Conservation (phyloP, 2,329 filamentous ascomycete genomes). For the Cladophialophora immunda region DNA sequence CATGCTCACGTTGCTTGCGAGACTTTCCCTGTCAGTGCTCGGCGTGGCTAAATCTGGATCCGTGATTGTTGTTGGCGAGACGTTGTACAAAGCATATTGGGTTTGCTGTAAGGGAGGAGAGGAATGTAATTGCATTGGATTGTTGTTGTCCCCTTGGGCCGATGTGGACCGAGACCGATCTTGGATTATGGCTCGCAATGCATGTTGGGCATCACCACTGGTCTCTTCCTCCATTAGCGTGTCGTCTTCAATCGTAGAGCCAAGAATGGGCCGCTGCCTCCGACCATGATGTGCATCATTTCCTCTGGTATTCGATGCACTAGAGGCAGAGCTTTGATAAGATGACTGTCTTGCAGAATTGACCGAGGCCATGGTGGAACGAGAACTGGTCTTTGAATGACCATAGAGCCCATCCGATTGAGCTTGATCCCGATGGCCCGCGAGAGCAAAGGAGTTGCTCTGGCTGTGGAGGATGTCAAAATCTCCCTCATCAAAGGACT, state of each 20-base stretch:
- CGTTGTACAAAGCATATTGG: slow-evolving; percentile 51
- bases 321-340: slow-evolving; percentile 47
- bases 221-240: slow-evolving; percentile 44
- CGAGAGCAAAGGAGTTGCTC: slow-evolving; percentile 51
- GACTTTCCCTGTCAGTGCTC: slow-evolving; percentile 61
- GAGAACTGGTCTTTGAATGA: slow-evolving; percentile 54
- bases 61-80: slow-evolving; percentile 61
- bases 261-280: slow-evolving; percentile 29
- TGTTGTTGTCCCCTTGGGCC: slow-evolving; percentile 37
- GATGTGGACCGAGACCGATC: slow-evolving; percentile 44
- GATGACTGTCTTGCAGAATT: slow-evolving; percentile 53
- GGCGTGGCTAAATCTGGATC: slow-evolving; percentile 62
- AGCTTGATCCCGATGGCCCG: slow-evolving; percentile 44
- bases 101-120: slow-evolving; percentile 54
- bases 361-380: slow-evolving; percentile 52
- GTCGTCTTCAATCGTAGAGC: slow-evolving; percentile 33
- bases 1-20: slow-evolving; percentile 60
- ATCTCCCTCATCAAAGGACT: slow-evolving; percentile 54
- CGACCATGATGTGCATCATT: slow-evolving; percentile 28
- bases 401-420: slow-evolving; percentile 42
- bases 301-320: slow-evolving; percentile 22
- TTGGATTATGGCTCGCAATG: slow-evolving; percentile 56
- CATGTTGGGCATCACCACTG: slow-evolving; percentile 55
- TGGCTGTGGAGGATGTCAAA: slow-evolving; percentile 49
- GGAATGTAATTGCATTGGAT: slow-evolving; percentile 50